Conservation (phyloP, 495 filamentous ascomycete species). For the Hypoxylon intermedium region DNA sequence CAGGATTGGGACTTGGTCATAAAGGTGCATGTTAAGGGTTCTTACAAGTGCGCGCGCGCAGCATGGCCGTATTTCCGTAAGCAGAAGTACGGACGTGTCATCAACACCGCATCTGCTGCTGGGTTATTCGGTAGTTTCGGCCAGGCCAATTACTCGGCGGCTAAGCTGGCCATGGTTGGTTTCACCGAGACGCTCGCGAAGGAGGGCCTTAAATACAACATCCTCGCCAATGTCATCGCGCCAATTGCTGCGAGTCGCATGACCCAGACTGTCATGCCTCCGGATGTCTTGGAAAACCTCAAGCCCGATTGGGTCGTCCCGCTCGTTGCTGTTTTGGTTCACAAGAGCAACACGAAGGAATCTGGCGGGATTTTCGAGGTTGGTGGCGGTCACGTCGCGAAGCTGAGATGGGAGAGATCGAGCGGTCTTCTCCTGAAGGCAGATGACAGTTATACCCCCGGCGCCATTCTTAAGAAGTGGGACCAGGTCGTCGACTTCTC, state of each 20-base stretch:
- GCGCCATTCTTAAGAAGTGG: constrained; percentile 89
- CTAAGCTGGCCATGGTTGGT: constrained; percentile 94
- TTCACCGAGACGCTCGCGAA: constrained; percentile 99
- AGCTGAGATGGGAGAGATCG: constrained; percentile 93
- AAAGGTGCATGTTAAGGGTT: constrained; percentile 90
- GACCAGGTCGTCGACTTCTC: constrained; percentile 86
- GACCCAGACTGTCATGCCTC: constrained; percentile 98
- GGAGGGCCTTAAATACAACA: constrained; percentile 98
- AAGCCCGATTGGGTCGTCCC: constrained; percentile 97
- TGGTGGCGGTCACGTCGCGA: constrained; percentile 91
- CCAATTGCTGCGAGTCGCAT: constrained; percentile 96
- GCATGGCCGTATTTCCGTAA: constrained; percentile 98
- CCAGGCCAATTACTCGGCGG: constrained; percentile 96
- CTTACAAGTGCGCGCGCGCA: constrained; percentile 95
- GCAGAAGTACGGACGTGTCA: constrained; percentile 95
- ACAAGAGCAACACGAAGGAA: constrained; percentile 86
- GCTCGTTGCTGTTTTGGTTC: constrained; percentile 85
- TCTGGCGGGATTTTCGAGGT: constrained; percentile 91
- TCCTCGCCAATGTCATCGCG: constrained; percentile 92
- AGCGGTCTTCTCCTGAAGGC: constrained; percentile 90
- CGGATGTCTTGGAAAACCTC: constrained; percentile 84
- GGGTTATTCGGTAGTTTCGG: constrained; percentile 96
- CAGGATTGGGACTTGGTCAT: constrained; percentile 95
- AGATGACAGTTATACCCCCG: constrained; percentile 85
- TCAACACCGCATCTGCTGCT: constrained; percentile 95